phyloP scores from a whole-genome alignment of 169 alveolate genomes.

The Plasmodium vivax region DNA sequence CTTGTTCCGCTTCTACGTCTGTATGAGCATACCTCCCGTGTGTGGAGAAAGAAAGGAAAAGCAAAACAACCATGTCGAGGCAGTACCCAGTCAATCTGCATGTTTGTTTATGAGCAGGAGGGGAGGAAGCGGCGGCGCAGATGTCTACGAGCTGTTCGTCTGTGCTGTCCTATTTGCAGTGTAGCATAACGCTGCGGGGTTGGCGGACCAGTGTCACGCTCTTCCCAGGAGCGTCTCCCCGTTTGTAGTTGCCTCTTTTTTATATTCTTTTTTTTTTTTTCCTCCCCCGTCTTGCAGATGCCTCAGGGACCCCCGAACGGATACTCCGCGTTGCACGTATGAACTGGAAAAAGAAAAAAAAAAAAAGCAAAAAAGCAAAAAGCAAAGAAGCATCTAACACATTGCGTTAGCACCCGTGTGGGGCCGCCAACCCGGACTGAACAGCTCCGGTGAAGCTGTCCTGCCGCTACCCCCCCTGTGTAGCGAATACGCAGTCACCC shows the following conservation, averaged over 20 bases:
- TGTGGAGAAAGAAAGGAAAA: not conserved
- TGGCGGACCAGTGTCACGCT: not conserved
- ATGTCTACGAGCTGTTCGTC: not conserved
- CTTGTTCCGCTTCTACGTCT: not conserved
- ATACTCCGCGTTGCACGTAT: not conserved
- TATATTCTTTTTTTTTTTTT: not conserved
- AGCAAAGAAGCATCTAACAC: not conserved
- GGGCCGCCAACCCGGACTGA: not conserved
- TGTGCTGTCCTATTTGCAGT: not conserved
- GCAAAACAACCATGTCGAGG: not conserved
- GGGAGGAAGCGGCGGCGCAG: not conserved
- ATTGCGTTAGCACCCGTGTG: not conserved
- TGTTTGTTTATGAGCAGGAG: not conserved
- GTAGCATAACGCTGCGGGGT: not conserved
- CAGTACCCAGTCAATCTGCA: not conserved
- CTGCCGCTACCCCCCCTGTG: not conserved
- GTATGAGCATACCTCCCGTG: not conserved
- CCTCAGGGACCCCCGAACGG: not conserved
- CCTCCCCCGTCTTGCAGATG: not conserved
- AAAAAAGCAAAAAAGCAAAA: too few relatives aligned
- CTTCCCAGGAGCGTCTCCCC: not conserved
- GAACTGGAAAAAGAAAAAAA: not conserved
- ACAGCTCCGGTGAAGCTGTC: not conserved
- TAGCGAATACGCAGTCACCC: not conserved
- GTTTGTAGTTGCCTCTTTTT: not conserved